phyloP scores from a whole-genome alignment of 257 asterid genomes.

The Jasminum sambac region DNA sequence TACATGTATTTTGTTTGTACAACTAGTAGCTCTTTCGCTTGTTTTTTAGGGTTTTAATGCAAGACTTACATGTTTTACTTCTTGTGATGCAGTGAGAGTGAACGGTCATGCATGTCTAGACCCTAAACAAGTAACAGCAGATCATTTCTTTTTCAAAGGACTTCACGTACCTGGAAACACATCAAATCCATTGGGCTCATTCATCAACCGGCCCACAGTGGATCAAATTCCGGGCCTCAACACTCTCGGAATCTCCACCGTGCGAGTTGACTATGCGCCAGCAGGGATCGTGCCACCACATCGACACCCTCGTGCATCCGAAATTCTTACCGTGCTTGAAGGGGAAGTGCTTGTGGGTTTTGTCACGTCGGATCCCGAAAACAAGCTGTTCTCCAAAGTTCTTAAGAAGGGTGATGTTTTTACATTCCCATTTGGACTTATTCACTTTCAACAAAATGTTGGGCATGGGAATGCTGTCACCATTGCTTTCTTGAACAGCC shows the following conservation, averaged over 20 bases:
- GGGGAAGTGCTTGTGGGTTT: conserved; percentile 46
- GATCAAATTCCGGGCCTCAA: conserved; percentile 52
- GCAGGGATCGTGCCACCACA: conserved; percentile 45
- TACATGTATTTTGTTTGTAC: no score
- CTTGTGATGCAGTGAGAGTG: conserved; percentile 32
- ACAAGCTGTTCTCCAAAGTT: conserved; percentile 35
- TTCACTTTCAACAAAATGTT: conserved; percentile 51
- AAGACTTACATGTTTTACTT: background rate
- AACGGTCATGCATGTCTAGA: conserved; percentile 49
- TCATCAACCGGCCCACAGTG: conserved; percentile 43
- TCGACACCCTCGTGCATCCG: conserved; percentile 51
- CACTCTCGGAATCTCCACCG: conserved; percentile 55
- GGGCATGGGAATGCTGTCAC: conserved; percentile 41
- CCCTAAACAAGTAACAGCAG: conserved; percentile 39
- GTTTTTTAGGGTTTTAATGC: background rate
- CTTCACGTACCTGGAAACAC: conserved; percentile 46
- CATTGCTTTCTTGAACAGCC: conserved; percentile 45
- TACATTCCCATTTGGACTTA: conserved; percentile 45
- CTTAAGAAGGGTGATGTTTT: conserved; percentile 42
- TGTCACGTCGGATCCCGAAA: conserved; percentile 51
- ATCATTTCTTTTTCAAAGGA: conserved; percentile 46
- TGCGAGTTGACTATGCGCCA: conserved; percentile 48
- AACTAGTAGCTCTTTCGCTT: no score
- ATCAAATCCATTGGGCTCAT: conserved; percentile 43
- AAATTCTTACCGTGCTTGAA: conserved; percentile 41